These are phyloP conservation scores for Aspergillus avenaceus DNA, from an alignment of 495 filamentous ascomycete genomes.

Conservation along the genomic window DNA sequence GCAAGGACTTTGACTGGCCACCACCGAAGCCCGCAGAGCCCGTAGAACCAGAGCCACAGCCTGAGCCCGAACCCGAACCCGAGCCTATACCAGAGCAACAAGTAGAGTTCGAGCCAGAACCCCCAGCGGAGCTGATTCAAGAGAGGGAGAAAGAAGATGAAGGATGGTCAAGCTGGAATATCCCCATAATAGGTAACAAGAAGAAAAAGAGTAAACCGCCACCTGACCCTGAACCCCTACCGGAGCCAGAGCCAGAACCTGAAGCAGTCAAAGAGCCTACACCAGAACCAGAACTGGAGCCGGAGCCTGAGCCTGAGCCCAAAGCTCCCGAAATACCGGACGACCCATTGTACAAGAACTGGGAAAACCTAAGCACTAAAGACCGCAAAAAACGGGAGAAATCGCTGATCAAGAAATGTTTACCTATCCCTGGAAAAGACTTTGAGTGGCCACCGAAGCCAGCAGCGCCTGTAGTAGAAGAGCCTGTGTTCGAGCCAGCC, in stretches of 20 bases:
- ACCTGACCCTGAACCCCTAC: conserved; percentile 8
- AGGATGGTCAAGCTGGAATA: conserved; percentile 14
- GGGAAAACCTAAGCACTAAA: conserved; percentile 19
- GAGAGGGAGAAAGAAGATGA: conserved; percentile 15
- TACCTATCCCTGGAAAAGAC: conserved; percentile 23
- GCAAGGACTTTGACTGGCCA: conserved; percentile 24
- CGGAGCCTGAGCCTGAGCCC: conserved; percentile 20
- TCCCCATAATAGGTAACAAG: conserved; percentile 14
- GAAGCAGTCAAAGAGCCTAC: conserved; percentile 19
- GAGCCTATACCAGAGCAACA: too few species aligned
- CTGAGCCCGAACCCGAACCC: too few species aligned
- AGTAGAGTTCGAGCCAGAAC: too few species aligned
- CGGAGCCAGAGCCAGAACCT: conserved; percentile 22
- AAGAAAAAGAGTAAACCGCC: conserved; percentile 15
- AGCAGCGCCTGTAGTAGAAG: conserved; percentile 1
- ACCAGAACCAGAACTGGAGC: conserved; percentile 23
- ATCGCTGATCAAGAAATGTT: neutral
- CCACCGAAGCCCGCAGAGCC: too few species aligned
- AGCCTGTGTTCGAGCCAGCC: conserved; percentile 10
- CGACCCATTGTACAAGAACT: conserved; percentile 11
- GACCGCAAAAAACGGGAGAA: conserved; percentile 4
- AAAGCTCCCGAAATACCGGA: neutral
- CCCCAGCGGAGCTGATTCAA: conserved; percentile 16
- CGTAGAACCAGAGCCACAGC: too few species aligned
- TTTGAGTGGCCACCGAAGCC: conserved; percentile 18